phyloP scores from a whole-genome alignment of 176 grass and related monocot species.

The Raddia distichophylla region DNA sequence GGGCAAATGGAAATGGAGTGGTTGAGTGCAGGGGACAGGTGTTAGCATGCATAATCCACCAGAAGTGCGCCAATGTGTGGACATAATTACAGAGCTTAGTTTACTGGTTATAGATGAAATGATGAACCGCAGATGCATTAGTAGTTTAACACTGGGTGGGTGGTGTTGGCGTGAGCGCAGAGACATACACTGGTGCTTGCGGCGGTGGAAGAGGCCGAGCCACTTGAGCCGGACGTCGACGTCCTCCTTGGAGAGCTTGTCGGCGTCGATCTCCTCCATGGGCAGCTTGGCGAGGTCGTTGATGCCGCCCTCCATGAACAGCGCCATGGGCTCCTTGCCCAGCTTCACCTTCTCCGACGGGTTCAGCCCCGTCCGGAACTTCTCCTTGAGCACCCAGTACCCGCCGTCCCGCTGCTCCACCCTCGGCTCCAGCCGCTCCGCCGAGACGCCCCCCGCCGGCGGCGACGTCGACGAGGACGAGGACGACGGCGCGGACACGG shows the following conservation, averaged over 20 bases:
- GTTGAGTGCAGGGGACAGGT: background rate
- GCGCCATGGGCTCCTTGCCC: slow-evolving; percentile 79
- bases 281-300: slow-evolving; percentile 62
- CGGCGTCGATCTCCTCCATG: slow-evolving; percentile 73
- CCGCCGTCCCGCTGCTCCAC: slow-evolving; percentile 65
- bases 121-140: background rate
- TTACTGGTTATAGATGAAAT: background rate
- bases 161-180: background rate
- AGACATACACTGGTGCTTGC: slow-evolving; percentile 87
- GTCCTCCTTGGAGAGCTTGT: slow-evolving; percentile 84
- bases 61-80: background rate
- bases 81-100: background rate
- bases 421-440: slow-evolving; percentile 63
- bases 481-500: slow-evolving; percentile 29
- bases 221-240: slow-evolving; percentile 90
- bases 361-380: slow-evolving; percentile 74
- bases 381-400: slow-evolving; percentile 91
- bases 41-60: background rate
- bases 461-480: slow-evolving; percentile 2
- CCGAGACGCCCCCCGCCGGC: background rate
- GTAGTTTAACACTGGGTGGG: background rate
- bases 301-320: slow-evolving; percentile 80
- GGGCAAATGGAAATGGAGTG: slow-evolving; percentile 1
- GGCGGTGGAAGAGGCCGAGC: slow-evolving; percentile 96
- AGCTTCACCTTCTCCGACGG: slow-evolving; percentile 97